Conservation (phyloP, 257 asterid species). For the Eustoma russellianum region DNA sequence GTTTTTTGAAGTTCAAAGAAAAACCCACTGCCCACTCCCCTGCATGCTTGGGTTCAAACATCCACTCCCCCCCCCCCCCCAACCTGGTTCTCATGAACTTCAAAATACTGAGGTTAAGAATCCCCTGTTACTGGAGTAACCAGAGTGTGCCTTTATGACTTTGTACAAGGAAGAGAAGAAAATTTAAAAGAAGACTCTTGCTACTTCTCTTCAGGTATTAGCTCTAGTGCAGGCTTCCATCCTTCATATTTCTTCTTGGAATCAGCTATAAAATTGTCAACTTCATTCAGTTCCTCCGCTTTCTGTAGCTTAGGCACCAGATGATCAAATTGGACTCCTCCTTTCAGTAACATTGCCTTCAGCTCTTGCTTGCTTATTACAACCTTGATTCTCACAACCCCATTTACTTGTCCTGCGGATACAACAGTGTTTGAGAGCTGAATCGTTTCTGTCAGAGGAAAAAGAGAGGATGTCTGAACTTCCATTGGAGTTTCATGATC, state of each 20-base stretch:
- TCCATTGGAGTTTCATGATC: slow-evolving; percentile 50
- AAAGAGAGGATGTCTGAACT: slow-evolving; percentile 54
- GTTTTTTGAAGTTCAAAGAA: too few species aligned
- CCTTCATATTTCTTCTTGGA: background rate
- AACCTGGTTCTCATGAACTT: too few species aligned
- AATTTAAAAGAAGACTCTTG: background rate
- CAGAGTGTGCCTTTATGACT: too few species aligned
- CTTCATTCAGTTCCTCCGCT: slow-evolving; percentile 10
- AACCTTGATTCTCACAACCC: slow-evolving; percentile 59
- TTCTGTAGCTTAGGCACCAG: slow-evolving; percentile 26
- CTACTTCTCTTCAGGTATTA: slow-evolving; percentile 37
- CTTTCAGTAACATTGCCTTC: slow-evolving; percentile 44
- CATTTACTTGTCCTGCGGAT: slow-evolving; percentile 22
- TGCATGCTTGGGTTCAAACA: too few species aligned
- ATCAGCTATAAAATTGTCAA: slow-evolving; percentile 8
- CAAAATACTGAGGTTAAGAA: too few species aligned
- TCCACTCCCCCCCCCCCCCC: too few species aligned
- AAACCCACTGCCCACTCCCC: too few species aligned
- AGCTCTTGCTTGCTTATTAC: slow-evolving; percentile 61
- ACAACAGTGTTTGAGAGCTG: slow-evolving; percentile 30
- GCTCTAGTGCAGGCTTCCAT: slow-evolving; percentile 30
- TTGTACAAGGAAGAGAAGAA: background rate
- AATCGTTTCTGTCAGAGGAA: slow-evolving; percentile 36
- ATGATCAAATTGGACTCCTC: slow-evolving; percentile 37
- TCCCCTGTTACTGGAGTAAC: too few species aligned